These are phyloP conservation scores for Phytophthora rubi DNA, from an alignment of 352 stramenopile genomes.

Conservation along the genomic window DNA sequence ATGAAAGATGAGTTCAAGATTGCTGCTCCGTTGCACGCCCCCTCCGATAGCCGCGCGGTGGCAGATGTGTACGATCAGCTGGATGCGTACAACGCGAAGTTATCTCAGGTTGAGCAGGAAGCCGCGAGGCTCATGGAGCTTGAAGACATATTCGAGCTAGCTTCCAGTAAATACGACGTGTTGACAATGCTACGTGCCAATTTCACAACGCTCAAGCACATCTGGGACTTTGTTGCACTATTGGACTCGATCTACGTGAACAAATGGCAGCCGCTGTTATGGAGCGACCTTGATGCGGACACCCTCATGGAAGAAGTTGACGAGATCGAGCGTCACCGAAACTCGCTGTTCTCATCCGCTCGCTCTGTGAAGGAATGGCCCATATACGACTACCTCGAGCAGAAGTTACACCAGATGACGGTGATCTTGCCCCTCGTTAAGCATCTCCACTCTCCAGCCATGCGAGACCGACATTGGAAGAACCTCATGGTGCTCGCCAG, in stretches of 20 bases:
- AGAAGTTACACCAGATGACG: constrained; percentile 92
- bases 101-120: constrained; percentile 85
- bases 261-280: constrained; percentile 90
- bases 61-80: constrained; percentile 87
- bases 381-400: constrained; percentile 91
- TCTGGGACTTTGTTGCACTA: constrained; percentile 95
- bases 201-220: constrained; percentile 89
- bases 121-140: constrained; percentile 87
- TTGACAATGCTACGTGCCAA: constrained; percentile 83
- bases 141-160: constrained; percentile 96
- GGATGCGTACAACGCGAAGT: constrained; percentile 84
- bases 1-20: constrained; percentile 74
- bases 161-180: constrained; percentile 80
- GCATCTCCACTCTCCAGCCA: constrained; percentile 87
- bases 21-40: constrained; percentile 60
- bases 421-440: constrained; percentile 92
- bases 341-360: constrained; percentile 57
- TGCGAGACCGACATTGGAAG: constrained; percentile 92
- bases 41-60: constrained; percentile 32
- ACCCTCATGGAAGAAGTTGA: constrained; percentile 92
- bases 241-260: constrained; percentile 73
- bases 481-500: constrained; percentile 84
- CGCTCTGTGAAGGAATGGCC: constrained; percentile 91
- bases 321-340: constrained; percentile 64
- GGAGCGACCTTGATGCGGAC: constrained; percentile 91